phyloP scores from a whole-genome alignment of 192 early-diverging fungal species.

The Mortierella hygrophila region DNA sequence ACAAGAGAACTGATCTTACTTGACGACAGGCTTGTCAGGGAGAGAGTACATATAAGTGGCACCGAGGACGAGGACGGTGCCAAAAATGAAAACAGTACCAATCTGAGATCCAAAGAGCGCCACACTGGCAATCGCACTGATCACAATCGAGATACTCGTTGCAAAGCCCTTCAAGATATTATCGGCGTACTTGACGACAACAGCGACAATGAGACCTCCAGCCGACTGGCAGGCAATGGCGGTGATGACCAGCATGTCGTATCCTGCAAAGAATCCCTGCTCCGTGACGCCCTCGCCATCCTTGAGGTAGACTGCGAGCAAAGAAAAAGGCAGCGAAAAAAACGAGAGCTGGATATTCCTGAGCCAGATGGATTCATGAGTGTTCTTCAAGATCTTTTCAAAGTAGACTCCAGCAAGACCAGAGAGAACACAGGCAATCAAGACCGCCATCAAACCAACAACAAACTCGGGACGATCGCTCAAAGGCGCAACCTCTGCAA shows the following conservation, averaged over 20 bases:
- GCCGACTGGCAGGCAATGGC: constrained; percentile 92
- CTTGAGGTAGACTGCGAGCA: constrained; percentile 83
- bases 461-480: constrained; percentile 64
- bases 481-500: constrained; percentile 11
- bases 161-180: constrained; percentile 99
- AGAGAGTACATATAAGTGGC: constrained; percentile 83
- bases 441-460: constrained; percentile 84
- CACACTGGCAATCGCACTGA: constrained; percentile 87
- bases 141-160: constrained; percentile 94
- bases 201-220: constrained; percentile 94
- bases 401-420: constrained; percentile 98
- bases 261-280: constrained; percentile 94
- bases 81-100: constrained; percentile 77
- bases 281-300: constrained; percentile 77
- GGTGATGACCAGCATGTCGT: constrained; percentile 81
- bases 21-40: constrained; percentile 56
- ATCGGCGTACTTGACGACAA: constrained; percentile 98
- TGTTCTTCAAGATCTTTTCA: constrained; percentile 97
- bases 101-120: constrained; percentile 83
- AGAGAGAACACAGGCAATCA: constrained; percentile 88
- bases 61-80: constrained; percentile 78
- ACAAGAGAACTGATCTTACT: constrained; percentile 22
- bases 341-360: constrained; percentile 95
- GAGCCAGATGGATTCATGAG: constrained; percentile 83
- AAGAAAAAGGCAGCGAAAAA: constrained; percentile 85